phyloP scores from a whole-genome alignment of 73 alveolate species.

The Paramecium primaurelia region DNA sequence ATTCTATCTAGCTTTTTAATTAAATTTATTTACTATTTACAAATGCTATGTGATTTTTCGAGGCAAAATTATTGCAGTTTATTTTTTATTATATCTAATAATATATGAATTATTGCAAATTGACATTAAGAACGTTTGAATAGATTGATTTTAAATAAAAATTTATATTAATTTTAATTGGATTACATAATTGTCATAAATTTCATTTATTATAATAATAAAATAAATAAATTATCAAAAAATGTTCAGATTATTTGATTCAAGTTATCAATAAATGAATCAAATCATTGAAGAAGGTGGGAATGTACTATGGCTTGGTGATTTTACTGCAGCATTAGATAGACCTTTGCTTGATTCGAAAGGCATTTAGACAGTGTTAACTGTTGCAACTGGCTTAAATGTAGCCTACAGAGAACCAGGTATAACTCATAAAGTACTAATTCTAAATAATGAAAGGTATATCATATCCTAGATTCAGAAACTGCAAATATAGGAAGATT shows the following conservation, averaged over 20 bases:
- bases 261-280: conserved; percentile 32
- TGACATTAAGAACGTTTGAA: not conserved
- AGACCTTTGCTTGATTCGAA: conserved; percentile 16
- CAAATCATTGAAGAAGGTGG: conserved; percentile 27
- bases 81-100: no score
- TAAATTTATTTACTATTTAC: no score
- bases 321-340: conserved; percentile 65
- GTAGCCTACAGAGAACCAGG: conserved; percentile 9
- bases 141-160: not conserved
- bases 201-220: not conserved
- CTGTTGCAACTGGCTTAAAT: conserved; percentile 49
- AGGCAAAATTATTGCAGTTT: no score
- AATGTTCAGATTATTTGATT: conserved; percentile 33
- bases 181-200: not conserved
- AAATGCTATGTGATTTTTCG: no score
- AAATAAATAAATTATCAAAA: not conserved
- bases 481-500: conserved; percentile 36
- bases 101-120: no score
- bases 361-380: conserved; percentile 44
- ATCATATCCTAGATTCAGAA: conserved; percentile 41
- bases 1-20: no score
- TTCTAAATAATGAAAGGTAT: not conserved
- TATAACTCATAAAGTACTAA: not conserved
- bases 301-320: conserved; percentile 56
- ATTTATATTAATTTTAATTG: not conserved